Evolutionary conservation across 164 flowering plant genomes (phyloP).

Genomic region (Malania oleifera): DNA sequence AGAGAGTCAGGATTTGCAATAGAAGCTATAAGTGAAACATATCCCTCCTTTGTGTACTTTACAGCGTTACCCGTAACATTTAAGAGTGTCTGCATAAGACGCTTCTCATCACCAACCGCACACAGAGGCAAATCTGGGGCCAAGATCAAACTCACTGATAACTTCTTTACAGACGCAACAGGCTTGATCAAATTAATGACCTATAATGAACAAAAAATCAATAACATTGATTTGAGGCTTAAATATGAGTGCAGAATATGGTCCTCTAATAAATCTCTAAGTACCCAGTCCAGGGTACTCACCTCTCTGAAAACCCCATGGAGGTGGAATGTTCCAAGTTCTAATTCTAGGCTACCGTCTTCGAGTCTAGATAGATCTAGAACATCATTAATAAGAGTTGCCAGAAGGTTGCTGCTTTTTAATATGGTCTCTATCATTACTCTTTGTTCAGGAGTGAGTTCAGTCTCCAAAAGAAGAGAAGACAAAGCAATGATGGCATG

Average conservation of each 20-base stretch:
- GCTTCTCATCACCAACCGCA: slow-evolving; percentile 70
- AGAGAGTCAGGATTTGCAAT: slow-evolving; percentile 50
- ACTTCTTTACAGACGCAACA: slow-evolving; percentile 57
- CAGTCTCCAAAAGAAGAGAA: slow-evolving; percentile 67
- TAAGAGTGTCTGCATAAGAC: slow-evolving; percentile 58
- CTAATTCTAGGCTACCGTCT: slow-evolving; percentile 71
- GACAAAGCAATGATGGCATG: slow-evolving; percentile 63
- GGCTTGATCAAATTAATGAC: slow-evolving; percentile 55
- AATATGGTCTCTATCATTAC: slow-evolving; percentile 67
- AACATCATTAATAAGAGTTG: slow-evolving; percentile 74
- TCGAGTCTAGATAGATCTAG: slow-evolving; percentile 77
- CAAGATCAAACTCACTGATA: slow-evolving; percentile 36
- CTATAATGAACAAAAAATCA: slow-evolving; percentile 24
- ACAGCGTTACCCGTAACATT: slow-evolving; percentile 70
- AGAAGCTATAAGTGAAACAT: slow-evolving; percentile 44
- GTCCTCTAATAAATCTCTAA: background rate
- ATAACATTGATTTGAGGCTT: background rate
- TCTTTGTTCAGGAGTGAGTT: slow-evolving; percentile 60
- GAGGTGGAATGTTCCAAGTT: slow-evolving; percentile 41
- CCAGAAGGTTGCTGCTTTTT: slow-evolving; percentile 68
- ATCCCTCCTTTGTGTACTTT: slow-evolving; percentile 69
- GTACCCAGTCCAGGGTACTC: background rate
- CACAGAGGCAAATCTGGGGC: slow-evolving; percentile 53
- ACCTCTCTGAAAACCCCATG: slow-evolving; percentile 64
- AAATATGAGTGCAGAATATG: background rate